Conservation (phyloP, 106 monocot genomes). For the Iris macrosiphon region DNA sequence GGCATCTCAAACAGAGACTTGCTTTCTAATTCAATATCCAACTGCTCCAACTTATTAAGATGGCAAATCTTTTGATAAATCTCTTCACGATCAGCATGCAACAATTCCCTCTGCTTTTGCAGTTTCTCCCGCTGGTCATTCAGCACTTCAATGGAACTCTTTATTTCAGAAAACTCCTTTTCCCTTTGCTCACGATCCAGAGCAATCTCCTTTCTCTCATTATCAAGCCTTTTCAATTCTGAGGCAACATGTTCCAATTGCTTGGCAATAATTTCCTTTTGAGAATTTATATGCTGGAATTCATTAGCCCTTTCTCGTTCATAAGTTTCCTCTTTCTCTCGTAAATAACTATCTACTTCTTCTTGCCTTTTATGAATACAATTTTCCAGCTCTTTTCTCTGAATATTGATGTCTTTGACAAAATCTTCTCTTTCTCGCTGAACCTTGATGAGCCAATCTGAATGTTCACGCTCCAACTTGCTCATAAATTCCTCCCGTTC, state of each 20-base stretch:
- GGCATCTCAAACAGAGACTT: conserved; percentile 25
- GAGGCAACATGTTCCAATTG: conserved; percentile 51
- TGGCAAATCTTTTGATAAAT: conserved; percentile 51
- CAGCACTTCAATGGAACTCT: conserved; percentile 53
- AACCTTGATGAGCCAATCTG: conserved; percentile 61
- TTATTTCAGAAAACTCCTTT: conserved; percentile 78
- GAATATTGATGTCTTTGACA: conserved; percentile 53
- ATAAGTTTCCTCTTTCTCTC: conserved; percentile 67
- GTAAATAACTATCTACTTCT: conserved; percentile 60
- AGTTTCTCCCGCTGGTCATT: conserved; percentile 77
- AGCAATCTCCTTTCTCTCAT: conserved; percentile 64
- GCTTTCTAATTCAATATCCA: conserved; percentile 54
- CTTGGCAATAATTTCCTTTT: conserved; percentile 53
- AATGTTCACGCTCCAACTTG: conserved; percentile 64
- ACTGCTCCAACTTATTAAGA: conserved; percentile 48
- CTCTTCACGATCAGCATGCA: conserved; percentile 61
- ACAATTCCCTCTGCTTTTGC: conserved; percentile 78
- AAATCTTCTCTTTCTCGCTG: conserved; percentile 80
- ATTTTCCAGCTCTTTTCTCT: conserved; percentile 59
- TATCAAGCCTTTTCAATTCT: conserved; percentile 53
- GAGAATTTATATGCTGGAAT: conserved; percentile 44
- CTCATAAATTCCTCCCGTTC: conserved; percentile 68
- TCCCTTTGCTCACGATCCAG: conserved; percentile 60
- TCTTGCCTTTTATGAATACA: conserved; percentile 47
- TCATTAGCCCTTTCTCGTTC: conserved; percentile 56